Evolutionary conservation across 1,284 basidiomycete species (phyloP).

Genomic region (Pascua guehoae): DNA sequence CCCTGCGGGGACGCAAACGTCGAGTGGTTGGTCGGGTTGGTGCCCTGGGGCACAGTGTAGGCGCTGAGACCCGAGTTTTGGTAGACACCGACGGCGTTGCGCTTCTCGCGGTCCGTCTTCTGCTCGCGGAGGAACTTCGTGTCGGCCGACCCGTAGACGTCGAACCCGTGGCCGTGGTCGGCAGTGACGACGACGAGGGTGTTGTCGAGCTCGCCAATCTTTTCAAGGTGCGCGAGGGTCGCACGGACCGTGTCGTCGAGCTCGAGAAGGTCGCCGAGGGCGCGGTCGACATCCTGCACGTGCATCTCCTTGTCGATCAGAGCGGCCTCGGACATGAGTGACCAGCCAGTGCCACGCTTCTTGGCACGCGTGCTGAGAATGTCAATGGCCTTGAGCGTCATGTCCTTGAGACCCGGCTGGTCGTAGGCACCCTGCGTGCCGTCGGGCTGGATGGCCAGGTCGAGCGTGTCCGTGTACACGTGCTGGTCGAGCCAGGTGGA

Average conservation of each 20-base stretch:
- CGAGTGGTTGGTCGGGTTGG: slow-evolving; percentile 37
- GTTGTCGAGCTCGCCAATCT: slow-evolving; percentile 49
- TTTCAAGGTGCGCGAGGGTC: slow-evolving; percentile 45
- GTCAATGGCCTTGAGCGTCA: slow-evolving; percentile 52
- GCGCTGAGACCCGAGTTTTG: slow-evolving; percentile 42
- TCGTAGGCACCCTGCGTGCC: slow-evolving; percentile 42
- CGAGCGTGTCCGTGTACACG: slow-evolving; percentile 44
- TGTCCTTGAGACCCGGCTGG: slow-evolving; percentile 51
- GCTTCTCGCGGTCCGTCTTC: slow-evolving; percentile 43
- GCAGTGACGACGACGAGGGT: slow-evolving; percentile 51
- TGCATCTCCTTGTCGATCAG: slow-evolving; percentile 51
- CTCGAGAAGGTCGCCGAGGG: slow-evolving; percentile 51
- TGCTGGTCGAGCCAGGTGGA: slow-evolving; percentile 50
- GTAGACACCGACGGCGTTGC: slow-evolving; percentile 48
- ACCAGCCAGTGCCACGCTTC: slow-evolving; percentile 44
- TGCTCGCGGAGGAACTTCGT: slow-evolving; percentile 44
- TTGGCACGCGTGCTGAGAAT: slow-evolving; percentile 46
- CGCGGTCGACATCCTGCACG: slow-evolving; percentile 48
- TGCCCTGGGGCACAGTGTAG: slow-evolving; percentile 37
- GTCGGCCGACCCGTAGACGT: slow-evolving; percentile 48
- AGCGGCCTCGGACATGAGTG: slow-evolving; percentile 52
- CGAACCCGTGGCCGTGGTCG: slow-evolving; percentile 48
- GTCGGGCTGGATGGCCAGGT: slow-evolving; percentile 30
- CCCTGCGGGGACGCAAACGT: slow-evolving; percentile 38
- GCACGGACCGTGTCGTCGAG: slow-evolving; percentile 50